These are phyloP conservation scores for Austroboletus rostrupii DNA, from an alignment of 1,284 basidiomycete species.

Conservation along the genomic window DNA sequence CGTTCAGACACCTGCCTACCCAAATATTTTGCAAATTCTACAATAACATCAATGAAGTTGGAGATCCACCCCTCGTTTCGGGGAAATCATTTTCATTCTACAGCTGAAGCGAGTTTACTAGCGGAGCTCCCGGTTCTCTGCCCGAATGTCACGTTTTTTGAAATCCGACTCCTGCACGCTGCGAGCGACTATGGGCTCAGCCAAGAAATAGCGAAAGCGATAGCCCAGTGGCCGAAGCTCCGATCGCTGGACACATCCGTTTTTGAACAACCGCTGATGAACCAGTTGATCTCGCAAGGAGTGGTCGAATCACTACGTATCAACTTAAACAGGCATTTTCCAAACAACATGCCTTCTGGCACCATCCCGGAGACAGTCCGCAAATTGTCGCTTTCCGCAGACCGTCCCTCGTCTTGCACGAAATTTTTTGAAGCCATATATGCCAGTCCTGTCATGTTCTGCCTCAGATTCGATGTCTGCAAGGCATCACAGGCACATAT, in stretches of 20 bases:
- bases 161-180: too few species aligned
- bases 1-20: slow-evolving; percentile 13
- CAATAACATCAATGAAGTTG: slow-evolving; percentile 9
- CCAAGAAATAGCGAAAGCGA: too few species aligned
- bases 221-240: slow-evolving; percentile 8
- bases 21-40: slow-evolving; percentile 7
- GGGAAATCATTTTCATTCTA: slow-evolving; percentile 3
- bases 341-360: too few species aligned
- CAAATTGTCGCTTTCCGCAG: slow-evolving; percentile 3
- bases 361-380: slow-evolving; percentile 6
- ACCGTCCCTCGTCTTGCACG: background rate
- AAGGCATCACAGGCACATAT: too few species aligned
- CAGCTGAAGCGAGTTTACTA: background rate
- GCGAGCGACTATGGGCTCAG: too few species aligned
- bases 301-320: slow-evolving; percentile 6
- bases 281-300: background rate
- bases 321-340: slow-evolving; percentile 1
- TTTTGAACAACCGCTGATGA: slow-evolving; percentile 11
- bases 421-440: background rate
- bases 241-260: background rate
- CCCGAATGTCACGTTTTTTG: too few species aligned
- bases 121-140: too few species aligned
- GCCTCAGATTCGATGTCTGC: too few species aligned
- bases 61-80: slow-evolving; percentile 6
- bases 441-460: slow-evolving; percentile 11